phyloP scores from a whole-genome alignment of 306 rosid genomes.

The Lathyrus tuberosus region DNA sequence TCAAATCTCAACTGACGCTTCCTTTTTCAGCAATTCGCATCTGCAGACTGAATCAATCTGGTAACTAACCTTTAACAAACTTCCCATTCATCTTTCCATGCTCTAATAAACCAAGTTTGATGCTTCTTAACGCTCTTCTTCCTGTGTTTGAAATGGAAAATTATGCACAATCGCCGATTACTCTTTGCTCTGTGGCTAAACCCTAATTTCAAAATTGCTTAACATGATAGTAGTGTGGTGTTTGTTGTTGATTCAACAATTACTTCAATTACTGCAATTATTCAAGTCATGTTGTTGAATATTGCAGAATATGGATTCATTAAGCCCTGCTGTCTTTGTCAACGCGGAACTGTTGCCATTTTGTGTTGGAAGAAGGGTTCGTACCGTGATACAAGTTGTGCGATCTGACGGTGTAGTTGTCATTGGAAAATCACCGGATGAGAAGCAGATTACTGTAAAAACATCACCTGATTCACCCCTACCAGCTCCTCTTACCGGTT shows the following conservation, averaged over 20 bases:
- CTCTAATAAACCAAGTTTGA: not conserved
- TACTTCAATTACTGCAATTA: not conserved
- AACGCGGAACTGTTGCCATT: slow-evolving; percentile 66
- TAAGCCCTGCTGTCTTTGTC: slow-evolving; percentile 79
- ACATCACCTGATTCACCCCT: slow-evolving; percentile 50
- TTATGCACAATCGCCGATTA: not conserved
- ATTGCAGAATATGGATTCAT: slow-evolving; percentile 75
- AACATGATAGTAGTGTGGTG: not conserved
- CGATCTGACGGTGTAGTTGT: slow-evolving; percentile 56
- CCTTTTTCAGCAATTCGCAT: slow-evolving; percentile 23
- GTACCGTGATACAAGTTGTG: slow-evolving; percentile 74
- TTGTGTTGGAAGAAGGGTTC: slow-evolving; percentile 70
- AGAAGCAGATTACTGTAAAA: slow-evolving; percentile 61
- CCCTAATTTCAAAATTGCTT: not conserved
- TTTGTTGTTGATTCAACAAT: slow-evolving; percentile 18
- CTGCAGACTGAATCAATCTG: slow-evolving; percentile 22
- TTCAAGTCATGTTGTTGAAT: slow-evolving; percentile 22
- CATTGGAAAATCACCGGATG: slow-evolving; percentile 81
- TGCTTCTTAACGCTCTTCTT: not conserved
- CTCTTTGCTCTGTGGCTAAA: not conserved
- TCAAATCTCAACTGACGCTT: not conserved
- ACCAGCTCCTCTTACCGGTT: slow-evolving; percentile 53
- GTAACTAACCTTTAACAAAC: not conserved
- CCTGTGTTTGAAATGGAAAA: not conserved
- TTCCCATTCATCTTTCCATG: not conserved